Base-by-base conservation (phyloP, 1,284 basidiomycete species). In the Neotropicomus parvogracilis region DNA sequence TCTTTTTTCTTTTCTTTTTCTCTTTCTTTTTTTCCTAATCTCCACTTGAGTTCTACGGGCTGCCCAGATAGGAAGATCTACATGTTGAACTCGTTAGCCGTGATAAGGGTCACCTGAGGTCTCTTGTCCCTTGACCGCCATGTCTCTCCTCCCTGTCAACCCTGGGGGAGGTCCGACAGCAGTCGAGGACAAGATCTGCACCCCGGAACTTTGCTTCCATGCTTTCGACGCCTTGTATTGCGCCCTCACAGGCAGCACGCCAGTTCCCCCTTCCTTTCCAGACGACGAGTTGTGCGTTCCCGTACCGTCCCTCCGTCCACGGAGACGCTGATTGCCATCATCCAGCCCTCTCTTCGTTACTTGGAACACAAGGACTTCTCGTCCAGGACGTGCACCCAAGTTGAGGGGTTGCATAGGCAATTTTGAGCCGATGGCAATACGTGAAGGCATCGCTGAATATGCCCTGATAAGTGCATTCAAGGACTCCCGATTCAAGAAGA, bases 361-460 rank as follows among this genome's bases (percentile, higher is more conserved):
- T 2, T 99, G 95, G 95, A 95, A 93, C 71, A 88, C 74, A 44
- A 79, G 72, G 53, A 75, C 77, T 46, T 74, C 77, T 52, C 77
- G 79, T 53, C 67, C 79, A 20, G 79, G 80, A 36, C 76, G 78
- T 51, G 69, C 79, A 20, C 75, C 82, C 32, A 74, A 82, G 40
- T 74, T 99, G 52, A 75, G 95, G 51, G 95, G 95, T 20, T 99
- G 95, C 70, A 98, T 99, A 58, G 95, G 95, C 59, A 95, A 83
- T 64, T 99, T 99, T 64, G 83, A 87, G 38, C 78, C 91, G 2
- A 77, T 87, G 64, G 73, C 83, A 7, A 74, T 98, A 20, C 79
- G 75, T 35, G 76, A 86, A 24, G 94, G 93, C 10, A 67, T 99
- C 48, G 78, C 79, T 41, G 91, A 97, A 59, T 99, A 97, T 65